Conservation (phyloP, 805 yeast species). For the Metschnikowia lachancei region DNA sequence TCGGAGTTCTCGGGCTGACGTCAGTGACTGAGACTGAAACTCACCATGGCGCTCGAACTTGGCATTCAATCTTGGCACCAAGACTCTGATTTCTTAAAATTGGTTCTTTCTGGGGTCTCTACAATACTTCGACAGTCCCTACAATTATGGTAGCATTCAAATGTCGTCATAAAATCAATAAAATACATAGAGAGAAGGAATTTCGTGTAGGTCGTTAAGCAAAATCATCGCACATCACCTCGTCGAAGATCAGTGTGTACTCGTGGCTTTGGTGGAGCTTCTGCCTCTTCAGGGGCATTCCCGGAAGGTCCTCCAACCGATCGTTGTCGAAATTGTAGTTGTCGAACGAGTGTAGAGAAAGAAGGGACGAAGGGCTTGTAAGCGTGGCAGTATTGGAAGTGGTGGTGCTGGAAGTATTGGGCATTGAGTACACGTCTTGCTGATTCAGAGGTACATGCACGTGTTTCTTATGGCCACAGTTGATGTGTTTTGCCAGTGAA, state of each 20-base stretch:
- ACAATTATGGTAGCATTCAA: not conserved
- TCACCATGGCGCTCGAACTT: no score
- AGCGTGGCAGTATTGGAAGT: conserved; percentile 22
- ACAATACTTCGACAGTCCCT: no score
- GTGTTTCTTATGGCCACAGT: not conserved
- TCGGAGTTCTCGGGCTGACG: no score
- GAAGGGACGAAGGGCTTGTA: conserved; percentile 37
- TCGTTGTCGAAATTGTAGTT: conserved; percentile 23
- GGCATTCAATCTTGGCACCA: no score
- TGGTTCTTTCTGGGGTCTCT: no score
- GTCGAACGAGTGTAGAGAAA: conserved; percentile 31
- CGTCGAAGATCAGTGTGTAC: conserved; percentile 21
- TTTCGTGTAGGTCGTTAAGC: conserved; percentile 14
- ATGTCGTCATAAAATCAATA: conserved; percentile 4
- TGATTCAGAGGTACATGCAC: not conserved
- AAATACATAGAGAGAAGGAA: conserved; percentile 13
- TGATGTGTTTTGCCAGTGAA: conserved; percentile 1
- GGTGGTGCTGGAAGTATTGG: conserved; percentile 1
- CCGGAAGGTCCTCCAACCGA: conserved; percentile 12
- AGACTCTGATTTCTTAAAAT: not conserved
- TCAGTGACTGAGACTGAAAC: no score
- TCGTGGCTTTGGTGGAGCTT: conserved; percentile 17
- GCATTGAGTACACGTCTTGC: not conserved
- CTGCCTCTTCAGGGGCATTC: conserved; percentile 17
- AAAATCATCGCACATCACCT: conserved; percentile 21